Percentiles rank a stretch among this genome's conserved stretches.
These are phyloP conservation scores for Peronospora tabacina DNA, from an alignment of 352 stramenopile genomes.

Conservation along the genomic window DNA sequence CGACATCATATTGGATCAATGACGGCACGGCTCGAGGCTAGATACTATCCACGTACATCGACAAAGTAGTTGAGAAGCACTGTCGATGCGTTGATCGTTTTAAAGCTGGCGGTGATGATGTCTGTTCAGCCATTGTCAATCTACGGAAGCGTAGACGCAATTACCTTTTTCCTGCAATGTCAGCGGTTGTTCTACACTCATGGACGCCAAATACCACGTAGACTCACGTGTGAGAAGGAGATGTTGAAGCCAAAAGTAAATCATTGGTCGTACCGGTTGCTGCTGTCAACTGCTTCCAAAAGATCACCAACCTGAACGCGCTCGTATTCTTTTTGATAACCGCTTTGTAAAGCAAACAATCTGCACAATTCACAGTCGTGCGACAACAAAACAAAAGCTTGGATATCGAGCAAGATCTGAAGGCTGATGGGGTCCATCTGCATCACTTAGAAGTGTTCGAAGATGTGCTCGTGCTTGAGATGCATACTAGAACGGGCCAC, in stretches of 20 bases:
- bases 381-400: slow-evolving; percentile 10
- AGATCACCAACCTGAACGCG: slow-evolving; percentile 53
- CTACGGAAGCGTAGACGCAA: slow-evolving; percentile 60
- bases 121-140: slow-evolving; percentile 10
- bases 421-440: slow-evolving; percentile 25
- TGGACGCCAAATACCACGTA: slow-evolving; percentile 27
- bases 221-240: slow-evolving; percentile 1
- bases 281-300: slow-evolving; percentile 63
- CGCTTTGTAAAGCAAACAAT: slow-evolving; percentile 14
- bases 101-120: slow-evolving; percentile 1
- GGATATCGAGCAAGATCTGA: slow-evolving; percentile 37
- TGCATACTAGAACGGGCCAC: slow-evolving; percentile 70
- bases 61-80: slow-evolving; percentile 22
- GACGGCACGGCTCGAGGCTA: background rate
- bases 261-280: slow-evolving; percentile 35
- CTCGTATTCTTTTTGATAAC: slow-evolving; percentile 37
- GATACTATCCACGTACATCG: slow-evolving; percentile 37
- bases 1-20: slow-evolving; percentile 1
- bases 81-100: slow-evolving; percentile 13
- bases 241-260: background rate
- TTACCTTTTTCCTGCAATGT: slow-evolving; percentile 46
- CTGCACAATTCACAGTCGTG: slow-evolving; percentile 1
- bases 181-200: slow-evolving; percentile 50
- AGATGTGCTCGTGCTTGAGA: slow-evolving; percentile 72
- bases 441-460: slow-evolving; percentile 61